Percentiles rank a stretch among this genome's conserved stretches.
Evolutionary conservation across 257 asterid genomes (phyloP).

Genomic region (Knoxia roxburghii): DNA sequence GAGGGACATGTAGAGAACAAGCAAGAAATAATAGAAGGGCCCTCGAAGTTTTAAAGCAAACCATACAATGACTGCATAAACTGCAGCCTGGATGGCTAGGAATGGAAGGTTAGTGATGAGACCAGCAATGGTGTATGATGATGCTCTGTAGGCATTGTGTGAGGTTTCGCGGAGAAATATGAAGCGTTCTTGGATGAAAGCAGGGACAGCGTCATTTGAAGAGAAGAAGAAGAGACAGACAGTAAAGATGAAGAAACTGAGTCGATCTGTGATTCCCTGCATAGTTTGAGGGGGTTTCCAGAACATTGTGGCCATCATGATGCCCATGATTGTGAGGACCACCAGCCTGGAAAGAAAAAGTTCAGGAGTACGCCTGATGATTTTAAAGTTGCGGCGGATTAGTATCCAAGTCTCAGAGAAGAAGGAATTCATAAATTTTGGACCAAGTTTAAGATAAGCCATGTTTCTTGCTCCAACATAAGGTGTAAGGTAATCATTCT

Average conservation of each 20-base stretch:
- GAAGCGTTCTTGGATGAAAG: constrained; percentile 84
- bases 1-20: constrained; percentile 53
- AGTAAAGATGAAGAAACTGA: constrained; percentile 80
- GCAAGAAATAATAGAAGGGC: constrained; percentile 46
- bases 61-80: constrained; percentile 71
- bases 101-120: constrained; percentile 76
- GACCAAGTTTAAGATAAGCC: constrained; percentile 34
- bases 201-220: constrained; percentile 90
- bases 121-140: constrained; percentile 83
- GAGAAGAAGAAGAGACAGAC: constrained; percentile 81
- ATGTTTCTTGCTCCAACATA: constrained; percentile 18
- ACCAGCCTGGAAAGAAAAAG: constrained; percentile 72
- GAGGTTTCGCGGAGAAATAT: constrained; percentile 74
- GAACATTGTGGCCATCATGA: constrained; percentile 93
- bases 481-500: constrained; percentile 67
- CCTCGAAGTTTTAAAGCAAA: constrained; percentile 52
- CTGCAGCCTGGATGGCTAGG: constrained; percentile 63
- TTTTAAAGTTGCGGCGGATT: constrained; percentile 71
- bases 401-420: constrained; percentile 63
- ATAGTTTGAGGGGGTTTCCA: constrained; percentile 34
- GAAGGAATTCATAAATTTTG: constrained; percentile 67
- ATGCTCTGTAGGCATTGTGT: constrained; percentile 80
- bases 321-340: constrained; percentile 71
- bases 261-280: constrained; percentile 68
- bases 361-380: constrained; percentile 79